A percentile compares a stretch with the other conserved stretches of the same genome.
These are phyloP conservation scores for Curvularia lunata DNA, from an alignment of 2,329 filamentous ascomycete genomes.

Conservation along the genomic window DNA sequence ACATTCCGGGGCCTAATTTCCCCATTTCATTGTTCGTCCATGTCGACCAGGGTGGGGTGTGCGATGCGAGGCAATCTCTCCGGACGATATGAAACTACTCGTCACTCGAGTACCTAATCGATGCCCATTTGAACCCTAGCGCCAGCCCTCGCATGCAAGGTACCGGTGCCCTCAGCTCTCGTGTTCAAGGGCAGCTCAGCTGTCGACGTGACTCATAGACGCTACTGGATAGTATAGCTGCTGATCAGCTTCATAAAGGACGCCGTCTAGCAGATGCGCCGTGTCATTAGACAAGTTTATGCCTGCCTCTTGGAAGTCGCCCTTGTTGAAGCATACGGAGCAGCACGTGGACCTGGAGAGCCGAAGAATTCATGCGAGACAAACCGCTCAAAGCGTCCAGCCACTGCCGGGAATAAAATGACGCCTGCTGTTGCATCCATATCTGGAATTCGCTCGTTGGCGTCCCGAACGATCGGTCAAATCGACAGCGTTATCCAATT, in stretches of 20 bases:
- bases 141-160: slow-evolving; percentile 32
- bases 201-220: not conserved
- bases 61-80: not conserved
- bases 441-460: not conserved
- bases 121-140: slow-evolving; percentile 22
- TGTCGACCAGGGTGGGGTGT: not conserved
- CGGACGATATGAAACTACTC: slow-evolving; percentile 16
- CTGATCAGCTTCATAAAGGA: not conserved
- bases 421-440: not conserved
- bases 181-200: not conserved
- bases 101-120: not conserved
- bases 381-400: not conserved
- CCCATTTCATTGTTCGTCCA: not conserved
- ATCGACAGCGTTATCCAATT: not conserved
- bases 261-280: not conserved
- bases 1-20: not conserved
- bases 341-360: not conserved
- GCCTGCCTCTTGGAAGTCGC: not conserved
- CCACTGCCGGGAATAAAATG: not conserved
- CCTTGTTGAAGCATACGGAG: not conserved
- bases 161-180: slow-evolving; percentile 24
- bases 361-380: not conserved
- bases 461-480: not conserved
- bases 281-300: not conserved
- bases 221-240: not conserved